phyloP scores from a whole-genome alignment of 78 protist genomes.

The Anaeramoeba flamelloides region DNA sequence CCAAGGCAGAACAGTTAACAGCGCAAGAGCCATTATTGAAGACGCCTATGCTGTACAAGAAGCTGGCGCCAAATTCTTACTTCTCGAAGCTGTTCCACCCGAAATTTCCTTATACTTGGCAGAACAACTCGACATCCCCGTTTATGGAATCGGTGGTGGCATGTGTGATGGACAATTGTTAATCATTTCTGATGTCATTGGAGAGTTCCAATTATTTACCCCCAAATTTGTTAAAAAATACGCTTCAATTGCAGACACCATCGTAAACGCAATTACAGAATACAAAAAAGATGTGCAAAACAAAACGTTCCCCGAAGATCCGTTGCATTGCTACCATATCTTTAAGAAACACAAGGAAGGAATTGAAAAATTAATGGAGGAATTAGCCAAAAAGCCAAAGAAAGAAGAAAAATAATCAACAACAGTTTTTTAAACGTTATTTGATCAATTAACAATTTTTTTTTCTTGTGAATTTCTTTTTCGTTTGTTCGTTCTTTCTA shows the following conservation, averaged over 20 bases:
- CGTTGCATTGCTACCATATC: no score
- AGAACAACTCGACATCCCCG: slow-evolving; percentile 40
- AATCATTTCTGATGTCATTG: slow-evolving; percentile 66
- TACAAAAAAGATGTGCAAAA: slow-evolving; percentile 15
- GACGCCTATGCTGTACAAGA: slow-evolving; percentile 66
- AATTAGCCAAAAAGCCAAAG: no score
- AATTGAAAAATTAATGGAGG: no score
- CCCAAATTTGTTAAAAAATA: slow-evolving; percentile 58
- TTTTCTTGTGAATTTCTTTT: no score
- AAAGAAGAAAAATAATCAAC: no score
- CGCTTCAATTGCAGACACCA: slow-evolving; percentile 15
- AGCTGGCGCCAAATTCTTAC: slow-evolving; percentile 66
- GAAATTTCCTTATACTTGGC: slow-evolving; percentile 47
- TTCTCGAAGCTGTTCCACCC: slow-evolving; percentile 71
- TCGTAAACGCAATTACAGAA: neutral
- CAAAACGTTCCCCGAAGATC: slow-evolving; percentile 17
- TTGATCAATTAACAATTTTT: no score
- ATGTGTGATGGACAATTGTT: slow-evolving; percentile 66
- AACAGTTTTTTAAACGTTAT: no score
- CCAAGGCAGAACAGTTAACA: slow-evolving; percentile 36
- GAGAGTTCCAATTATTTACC: slow-evolving; percentile 35
- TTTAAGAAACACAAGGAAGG: no score
- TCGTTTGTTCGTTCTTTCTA: no score
- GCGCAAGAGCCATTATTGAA: slow-evolving; percentile 34
- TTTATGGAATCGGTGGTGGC: slow-evolving; percentile 87